A percentile compares a stretch with the other conserved stretches of the same genome.
Evolutionary conservation across 345 rosid genomes (phyloP).

Genomic region (Murraya koenigii): DNA sequence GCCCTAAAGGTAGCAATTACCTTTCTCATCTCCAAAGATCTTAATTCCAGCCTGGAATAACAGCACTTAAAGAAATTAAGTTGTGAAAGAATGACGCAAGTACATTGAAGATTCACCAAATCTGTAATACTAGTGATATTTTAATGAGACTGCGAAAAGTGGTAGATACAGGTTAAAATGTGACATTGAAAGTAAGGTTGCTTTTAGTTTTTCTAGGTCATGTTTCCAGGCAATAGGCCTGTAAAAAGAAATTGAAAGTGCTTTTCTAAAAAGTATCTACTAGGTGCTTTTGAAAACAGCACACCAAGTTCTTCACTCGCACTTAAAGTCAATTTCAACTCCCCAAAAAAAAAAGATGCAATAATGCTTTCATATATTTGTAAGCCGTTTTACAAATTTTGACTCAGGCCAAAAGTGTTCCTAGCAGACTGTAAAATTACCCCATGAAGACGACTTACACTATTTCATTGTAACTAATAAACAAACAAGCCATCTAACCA

Average conservation of each 20-base stretch:
- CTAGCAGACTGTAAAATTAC: neutral
- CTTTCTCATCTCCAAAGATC: conserved; percentile 67
- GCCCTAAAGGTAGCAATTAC: conserved; percentile 85
- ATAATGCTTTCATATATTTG: neutral
- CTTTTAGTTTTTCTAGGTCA: neutral
- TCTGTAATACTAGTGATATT: neutral
- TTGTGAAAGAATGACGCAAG: neutral
- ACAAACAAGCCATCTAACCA: neutral
- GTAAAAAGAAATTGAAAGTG: neutral
- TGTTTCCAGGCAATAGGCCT: neutral
- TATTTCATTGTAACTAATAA: neutral
- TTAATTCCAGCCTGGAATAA: conserved; percentile 34
- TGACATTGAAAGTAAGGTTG: neutral
- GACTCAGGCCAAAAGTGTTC: neutral
- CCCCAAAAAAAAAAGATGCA: neutral
- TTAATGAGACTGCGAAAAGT: neutral
- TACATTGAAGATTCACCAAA: neutral
- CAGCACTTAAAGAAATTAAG: conserved; percentile 1
- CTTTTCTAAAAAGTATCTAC: neutral
- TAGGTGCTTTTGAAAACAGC: neutral
- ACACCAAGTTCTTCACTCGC: neutral
- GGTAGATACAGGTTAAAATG: neutral
- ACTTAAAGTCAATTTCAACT: neutral
- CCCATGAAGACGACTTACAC: neutral
- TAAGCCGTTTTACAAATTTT: neutral